phyloP scores from a whole-genome alignment of 768 basidiomycete species.

The Tylopilus sp. region DNA sequence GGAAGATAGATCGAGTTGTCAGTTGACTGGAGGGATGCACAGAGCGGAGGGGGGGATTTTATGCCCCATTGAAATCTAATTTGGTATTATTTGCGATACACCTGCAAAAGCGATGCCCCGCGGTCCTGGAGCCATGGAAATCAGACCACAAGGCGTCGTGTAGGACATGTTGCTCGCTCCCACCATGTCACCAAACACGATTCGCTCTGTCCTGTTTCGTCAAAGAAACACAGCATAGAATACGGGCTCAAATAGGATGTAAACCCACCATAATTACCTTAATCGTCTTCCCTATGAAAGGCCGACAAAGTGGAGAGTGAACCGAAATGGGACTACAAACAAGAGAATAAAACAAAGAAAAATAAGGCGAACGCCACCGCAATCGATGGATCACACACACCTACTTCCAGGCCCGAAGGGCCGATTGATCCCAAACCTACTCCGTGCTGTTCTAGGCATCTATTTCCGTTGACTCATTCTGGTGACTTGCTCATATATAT shows the following conservation, averaged over 20 bases:
- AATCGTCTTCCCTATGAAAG: neutral
- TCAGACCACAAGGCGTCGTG: neutral
- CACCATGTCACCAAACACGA: neutral
- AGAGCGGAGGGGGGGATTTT: neutral
- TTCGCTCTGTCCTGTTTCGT: too few species aligned
- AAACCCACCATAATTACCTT: neutral
- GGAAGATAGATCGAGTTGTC: neutral
- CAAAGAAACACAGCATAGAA: neutral
- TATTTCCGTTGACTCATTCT: neutral
- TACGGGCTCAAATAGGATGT: neutral
- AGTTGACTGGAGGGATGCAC: neutral
- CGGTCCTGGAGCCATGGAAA: neutral
- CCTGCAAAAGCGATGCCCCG: neutral
- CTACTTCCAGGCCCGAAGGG: neutral
- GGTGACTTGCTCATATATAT: neutral
- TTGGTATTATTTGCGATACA: constrained; percentile 2
- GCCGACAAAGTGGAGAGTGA: neutral
- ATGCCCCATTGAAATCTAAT: constrained; percentile 3
- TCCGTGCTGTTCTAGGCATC: neutral
- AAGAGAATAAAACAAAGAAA: neutral
- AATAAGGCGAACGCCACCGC: neutral
- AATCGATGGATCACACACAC: neutral
- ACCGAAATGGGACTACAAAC: neutral
- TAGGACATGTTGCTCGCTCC: neutral
- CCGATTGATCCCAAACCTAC: neutral